A percentile compares a stretch with the other conserved stretches of the same genome.
phyloP scores from a whole-genome alignment of 345 rosid species.

The Syzygium jambos region DNA sequence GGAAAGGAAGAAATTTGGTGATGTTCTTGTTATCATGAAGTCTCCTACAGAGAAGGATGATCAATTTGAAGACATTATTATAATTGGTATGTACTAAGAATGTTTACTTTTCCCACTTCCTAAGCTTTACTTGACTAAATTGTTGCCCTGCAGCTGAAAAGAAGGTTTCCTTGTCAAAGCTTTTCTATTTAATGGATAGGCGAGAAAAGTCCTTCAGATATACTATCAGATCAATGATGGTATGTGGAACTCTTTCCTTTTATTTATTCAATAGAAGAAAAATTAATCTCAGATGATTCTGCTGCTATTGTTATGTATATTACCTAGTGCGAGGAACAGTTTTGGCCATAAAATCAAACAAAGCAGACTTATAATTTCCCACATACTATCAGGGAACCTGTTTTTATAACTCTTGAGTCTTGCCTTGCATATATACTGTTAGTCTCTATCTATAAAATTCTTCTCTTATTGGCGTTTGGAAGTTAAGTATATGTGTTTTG shows the following conservation, averaged over 20 bases:
- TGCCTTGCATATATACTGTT: not conserved
- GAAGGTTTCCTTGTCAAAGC: slow-evolving; percentile 34
- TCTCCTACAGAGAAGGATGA: slow-evolving; percentile 21
- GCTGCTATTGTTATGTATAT: not conserved
- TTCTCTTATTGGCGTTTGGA: not conserved
- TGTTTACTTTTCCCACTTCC: not conserved
- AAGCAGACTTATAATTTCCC: not conserved
- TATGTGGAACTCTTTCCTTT: slow-evolving; percentile 20
- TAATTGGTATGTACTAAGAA: slow-evolving; percentile 25
- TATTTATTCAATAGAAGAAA: not conserved
- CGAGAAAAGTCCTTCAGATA: slow-evolving; percentile 54
- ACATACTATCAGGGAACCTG: not conserved
- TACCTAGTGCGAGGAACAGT: not conserved
- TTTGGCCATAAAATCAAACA: not conserved
- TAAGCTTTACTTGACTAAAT: slow-evolving; percentile 3
- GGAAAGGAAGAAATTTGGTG: slow-evolving; percentile 20
- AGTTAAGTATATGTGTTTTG: not conserved
- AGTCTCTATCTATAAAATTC: not conserved
- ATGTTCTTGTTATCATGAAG: slow-evolving; percentile 42
- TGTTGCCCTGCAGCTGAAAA: slow-evolving; percentile 29
- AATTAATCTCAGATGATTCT: not conserved
- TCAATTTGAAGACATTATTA: slow-evolving; percentile 11
- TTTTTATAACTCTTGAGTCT: not conserved
- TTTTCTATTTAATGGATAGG: slow-evolving; percentile 47
- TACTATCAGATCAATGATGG: slow-evolving; percentile 43